Conservation (phyloP, 768 basidiomycete genomes). For the Serendipita sp. region DNA sequence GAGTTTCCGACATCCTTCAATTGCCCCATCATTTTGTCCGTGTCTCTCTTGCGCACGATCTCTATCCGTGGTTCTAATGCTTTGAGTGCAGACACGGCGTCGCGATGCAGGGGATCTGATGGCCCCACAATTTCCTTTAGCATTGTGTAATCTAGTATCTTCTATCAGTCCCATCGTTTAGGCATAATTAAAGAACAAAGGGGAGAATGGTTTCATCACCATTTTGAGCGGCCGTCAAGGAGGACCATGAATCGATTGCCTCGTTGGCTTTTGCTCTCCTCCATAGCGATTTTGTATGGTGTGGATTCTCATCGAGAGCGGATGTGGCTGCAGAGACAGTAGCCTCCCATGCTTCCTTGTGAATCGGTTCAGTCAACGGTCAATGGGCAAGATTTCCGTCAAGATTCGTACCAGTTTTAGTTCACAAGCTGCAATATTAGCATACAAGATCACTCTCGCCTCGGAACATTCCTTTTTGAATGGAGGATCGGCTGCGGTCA, state of each 20-base stretch:
- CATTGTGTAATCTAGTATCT: constrained; percentile 50
- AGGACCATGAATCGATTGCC: constrained; percentile 63
- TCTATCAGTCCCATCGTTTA: background rate
- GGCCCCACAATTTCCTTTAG: constrained; percentile 51
- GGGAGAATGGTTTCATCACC: constrained; percentile 29
- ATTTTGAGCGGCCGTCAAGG: constrained; percentile 66
- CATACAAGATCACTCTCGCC: constrained; percentile 55
- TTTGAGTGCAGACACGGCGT: constrained; percentile 34
- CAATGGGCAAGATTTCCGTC: background rate
- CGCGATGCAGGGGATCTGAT: constrained; percentile 32
- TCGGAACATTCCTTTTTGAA: constrained; percentile 36
- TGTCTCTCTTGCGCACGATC: constrained; percentile 70
- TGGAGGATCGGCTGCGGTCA: constrained; percentile 12
- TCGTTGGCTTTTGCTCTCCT: constrained; percentile 82
- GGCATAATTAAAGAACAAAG: background rate
- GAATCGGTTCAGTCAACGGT: background rate
- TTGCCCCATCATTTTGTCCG: constrained; percentile 81
- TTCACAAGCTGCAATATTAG: constrained; percentile 81
- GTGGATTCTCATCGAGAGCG: constrained; percentile 79
- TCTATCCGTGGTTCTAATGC: constrained; percentile 52
- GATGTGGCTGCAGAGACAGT: constrained; percentile 63
- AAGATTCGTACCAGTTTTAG: constrained; percentile 47
- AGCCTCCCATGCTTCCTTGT: constrained; percentile 60
- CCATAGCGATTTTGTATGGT: constrained; percentile 75
- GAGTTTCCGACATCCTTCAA: constrained; percentile 85